phyloP scores from a whole-genome alignment of 2,329 filamentous ascomycete genomes.

The Blastomyces percursus region DNA sequence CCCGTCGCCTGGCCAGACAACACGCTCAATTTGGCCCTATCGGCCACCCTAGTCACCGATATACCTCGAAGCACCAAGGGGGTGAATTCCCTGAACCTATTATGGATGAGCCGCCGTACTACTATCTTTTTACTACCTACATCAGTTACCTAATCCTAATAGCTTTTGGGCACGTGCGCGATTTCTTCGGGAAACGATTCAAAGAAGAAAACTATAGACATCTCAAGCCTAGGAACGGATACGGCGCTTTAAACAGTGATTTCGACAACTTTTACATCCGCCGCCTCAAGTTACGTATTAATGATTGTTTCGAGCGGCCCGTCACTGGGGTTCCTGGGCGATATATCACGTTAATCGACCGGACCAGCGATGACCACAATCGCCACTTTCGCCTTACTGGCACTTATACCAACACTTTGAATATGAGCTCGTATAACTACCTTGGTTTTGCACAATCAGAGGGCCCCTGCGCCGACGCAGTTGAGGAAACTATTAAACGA shows the following conservation, averaged over 20 bases:
- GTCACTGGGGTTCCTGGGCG: slow-evolving; percentile 89
- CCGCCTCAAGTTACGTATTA: slow-evolving; percentile 83
- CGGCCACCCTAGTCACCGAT: slow-evolving; percentile 67
- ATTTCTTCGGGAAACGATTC: slow-evolving; percentile 97
- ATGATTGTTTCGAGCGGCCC: slow-evolving; percentile 90
- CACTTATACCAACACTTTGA: slow-evolving; percentile 85
- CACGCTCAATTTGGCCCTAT: slow-evolving; percentile 90
- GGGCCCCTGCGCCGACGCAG: slow-evolving; percentile 86
- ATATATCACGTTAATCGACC: slow-evolving; percentile 85
- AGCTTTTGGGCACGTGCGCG: slow-evolving; percentile 84
- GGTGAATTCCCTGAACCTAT: slow-evolving; percentile 69
- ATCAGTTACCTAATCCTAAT: slow-evolving; percentile 96
- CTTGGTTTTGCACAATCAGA: slow-evolving; percentile 97
- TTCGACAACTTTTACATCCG: slow-evolving; percentile 98
- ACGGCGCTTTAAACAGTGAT: slow-evolving; percentile 90
- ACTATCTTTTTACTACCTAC: slow-evolving; percentile 94
- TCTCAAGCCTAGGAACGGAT: slow-evolving; percentile 72
- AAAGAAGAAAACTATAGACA: slow-evolving; percentile 77
- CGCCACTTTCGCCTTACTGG: slow-evolving; percentile 79
- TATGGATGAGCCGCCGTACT: slow-evolving; percentile 93
- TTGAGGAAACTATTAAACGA: slow-evolving; percentile 72
- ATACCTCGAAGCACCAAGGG: slow-evolving; percentile 79
- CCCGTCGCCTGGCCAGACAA: slow-evolving; percentile 59
- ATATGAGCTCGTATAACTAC: slow-evolving; percentile 99
- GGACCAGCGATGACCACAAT: slow-evolving; percentile 85